Evolutionary conservation across 768 basidiomycete genomes (phyloP), one percentile per base, ranked within the genome.

Genomic region (Tulasnella calospora): DNA sequence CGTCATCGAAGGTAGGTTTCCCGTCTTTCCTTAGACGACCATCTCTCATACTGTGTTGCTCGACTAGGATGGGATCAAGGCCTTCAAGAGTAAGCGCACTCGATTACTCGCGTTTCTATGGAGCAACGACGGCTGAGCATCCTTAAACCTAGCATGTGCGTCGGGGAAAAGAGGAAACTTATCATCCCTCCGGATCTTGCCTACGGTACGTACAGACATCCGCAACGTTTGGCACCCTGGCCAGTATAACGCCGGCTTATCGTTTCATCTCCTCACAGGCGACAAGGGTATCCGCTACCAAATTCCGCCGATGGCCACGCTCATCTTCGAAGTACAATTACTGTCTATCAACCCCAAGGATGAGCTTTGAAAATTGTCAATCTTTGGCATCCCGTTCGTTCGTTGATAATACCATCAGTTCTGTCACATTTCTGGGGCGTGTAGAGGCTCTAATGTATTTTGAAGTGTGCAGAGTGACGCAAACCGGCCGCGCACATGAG

Each of bases 291-390:
- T 91, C 81, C 93, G 94, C 6, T 84, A 84, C 21, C 84, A 91
- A 78, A 98, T 98, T 75, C 95, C 95, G 41, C 86, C 92, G 51
- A 86, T 92, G 81, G 90, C 94, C 21, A 91, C 91, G 8, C 87
- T 97, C 36, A 90, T 95, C n/a, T 97, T 98, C 85, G 92, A 94
- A 10, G 92, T 94, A 13, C 95, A 97, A 83, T 88, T 97, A 36
- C 85, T 92, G n/a, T 87, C 86, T 61, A 84, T 97, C 82, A 87
- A 91, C 27, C 30, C 12, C 23, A 67, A 67, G 4, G 61, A 40
- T 10, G 61, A 67, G 27, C 61, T 67, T 67, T 67, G 61, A 67
- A 67, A 67, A 67, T 21, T n/a, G 51, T 10, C 51, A 23, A 23
- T 21, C n/a, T n/a, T n/a, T 23, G 51, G 51, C 23, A 23, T 23